These are phyloP conservation scores for Trametes hirsuta DNA, from an alignment of 1,284 basidiomycete genomes.

Conservation along the genomic window DNA sequence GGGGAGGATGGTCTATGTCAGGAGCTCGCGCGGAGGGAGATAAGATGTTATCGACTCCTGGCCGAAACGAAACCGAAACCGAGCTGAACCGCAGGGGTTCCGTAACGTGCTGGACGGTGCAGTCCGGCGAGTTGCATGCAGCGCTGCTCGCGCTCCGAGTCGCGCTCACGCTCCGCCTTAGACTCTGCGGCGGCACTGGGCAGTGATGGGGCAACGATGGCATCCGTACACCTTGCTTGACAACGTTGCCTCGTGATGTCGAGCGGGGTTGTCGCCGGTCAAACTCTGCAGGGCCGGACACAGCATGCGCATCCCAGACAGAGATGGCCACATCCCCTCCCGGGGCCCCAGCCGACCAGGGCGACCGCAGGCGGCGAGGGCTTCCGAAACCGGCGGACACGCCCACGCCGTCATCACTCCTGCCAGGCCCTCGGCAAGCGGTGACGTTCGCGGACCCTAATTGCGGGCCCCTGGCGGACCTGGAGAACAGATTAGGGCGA, in stretches of 20 bases:
- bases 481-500: slow-evolving; percentile 9
- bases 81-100: slow-evolving; percentile 14
- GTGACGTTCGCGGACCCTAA: slow-evolving; percentile 22
- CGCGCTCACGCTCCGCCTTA: slow-evolving; percentile 3
- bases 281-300: slow-evolving; percentile 24
- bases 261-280: slow-evolving; percentile 19
- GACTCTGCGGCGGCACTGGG: slow-evolving; percentile 17
- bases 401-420: not conserved
- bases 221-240: slow-evolving; percentile 33
- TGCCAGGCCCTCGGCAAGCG: slow-evolving; percentile 6
- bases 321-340: not conserved
- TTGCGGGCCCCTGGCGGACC: slow-evolving; percentile 19
- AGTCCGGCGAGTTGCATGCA: not conserved
- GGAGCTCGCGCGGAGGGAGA: slow-evolving; percentile 23
- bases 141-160: no score
- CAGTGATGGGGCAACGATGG: slow-evolving; percentile 32
- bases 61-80: slow-evolving; percentile 10
- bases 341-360: not conserved
- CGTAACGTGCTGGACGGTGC: slow-evolving; percentile 12
- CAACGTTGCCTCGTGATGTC: slow-evolving; percentile 34
- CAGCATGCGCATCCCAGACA: slow-evolving; percentile 13
- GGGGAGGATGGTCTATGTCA: slow-evolving; percentile 19
- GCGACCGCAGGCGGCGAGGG: not conserved
- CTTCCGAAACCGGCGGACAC: slow-evolving; percentile 4
- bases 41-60: slow-evolving; percentile 37